phyloP scores from a whole-genome alignment of 1,139 yeast species.

The Kodamaea fungicola region DNA sequence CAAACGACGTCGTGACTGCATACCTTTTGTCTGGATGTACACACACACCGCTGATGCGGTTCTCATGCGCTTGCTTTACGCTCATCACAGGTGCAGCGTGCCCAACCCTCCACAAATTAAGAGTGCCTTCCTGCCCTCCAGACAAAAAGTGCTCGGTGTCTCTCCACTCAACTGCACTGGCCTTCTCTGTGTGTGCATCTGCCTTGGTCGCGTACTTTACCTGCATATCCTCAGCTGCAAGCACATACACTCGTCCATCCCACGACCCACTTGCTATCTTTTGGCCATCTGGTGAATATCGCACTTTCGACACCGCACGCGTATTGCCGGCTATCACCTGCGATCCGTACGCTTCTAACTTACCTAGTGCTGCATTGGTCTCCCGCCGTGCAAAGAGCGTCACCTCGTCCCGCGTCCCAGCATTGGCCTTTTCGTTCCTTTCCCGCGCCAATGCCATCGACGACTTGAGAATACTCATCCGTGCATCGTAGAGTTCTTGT shows the following conservation, averaged over 20 bases:
- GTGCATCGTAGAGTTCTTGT: slow-evolving; percentile 48
- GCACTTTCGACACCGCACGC: slow-evolving; percentile 64
- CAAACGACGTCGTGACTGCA: slow-evolving; percentile 74
- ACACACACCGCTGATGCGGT: slow-evolving; percentile 59
- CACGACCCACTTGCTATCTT: slow-evolving; percentile 73
- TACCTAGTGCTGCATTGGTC: slow-evolving; percentile 33
- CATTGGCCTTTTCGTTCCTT: slow-evolving; percentile 33
- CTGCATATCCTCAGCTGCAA: slow-evolving; percentile 39
- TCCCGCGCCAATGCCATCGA: slow-evolving; percentile 47
- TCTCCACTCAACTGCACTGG: slow-evolving; percentile 70
- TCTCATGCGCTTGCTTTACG: slow-evolving; percentile 39
- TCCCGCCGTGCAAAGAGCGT: slow-evolving; percentile 44
- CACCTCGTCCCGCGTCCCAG: slow-evolving; percentile 17
- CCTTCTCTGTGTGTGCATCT: slow-evolving; percentile 53
- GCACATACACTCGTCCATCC: slow-evolving; percentile 67
- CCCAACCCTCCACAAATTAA: slow-evolving; percentile 44
- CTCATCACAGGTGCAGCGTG: slow-evolving; percentile 11
- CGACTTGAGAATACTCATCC: slow-evolving; percentile 48
- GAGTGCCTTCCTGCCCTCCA: slow-evolving; percentile 65
- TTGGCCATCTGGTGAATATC: slow-evolving; percentile 36
- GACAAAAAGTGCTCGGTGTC: slow-evolving; percentile 31
- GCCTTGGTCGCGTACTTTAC: slow-evolving; percentile 18
- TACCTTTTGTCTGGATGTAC: slow-evolving; percentile 63
- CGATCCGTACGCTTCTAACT: slow-evolving; percentile 56
- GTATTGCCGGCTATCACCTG: slow-evolving; percentile 58